phyloP scores from a whole-genome alignment of 129 eudicot genomes.

The Centella asiatica region DNA sequence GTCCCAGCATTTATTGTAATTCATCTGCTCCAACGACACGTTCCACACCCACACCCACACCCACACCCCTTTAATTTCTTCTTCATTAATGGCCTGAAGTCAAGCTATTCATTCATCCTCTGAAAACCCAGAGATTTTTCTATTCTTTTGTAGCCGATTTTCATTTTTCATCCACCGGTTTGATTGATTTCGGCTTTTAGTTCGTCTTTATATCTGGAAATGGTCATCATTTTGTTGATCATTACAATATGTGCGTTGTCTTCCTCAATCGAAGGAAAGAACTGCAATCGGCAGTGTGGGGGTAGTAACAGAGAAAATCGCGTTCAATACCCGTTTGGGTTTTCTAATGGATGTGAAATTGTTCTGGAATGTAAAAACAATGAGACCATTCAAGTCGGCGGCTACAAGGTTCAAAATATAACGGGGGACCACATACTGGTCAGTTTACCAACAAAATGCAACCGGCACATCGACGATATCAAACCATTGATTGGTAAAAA shows the following conservation, averaged over 20 bases:
- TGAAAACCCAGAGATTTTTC: no score
- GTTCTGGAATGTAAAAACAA: conserved; percentile 28
- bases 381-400: conserved; percentile 13
- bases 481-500: conserved; percentile 1
- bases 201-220: background rate
- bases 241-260: background rate
- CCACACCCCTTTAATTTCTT: conserved; percentile 36
- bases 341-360: conserved; percentile 40
- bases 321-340: conserved; percentile 71
- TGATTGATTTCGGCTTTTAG: no score
- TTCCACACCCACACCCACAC: background rate
- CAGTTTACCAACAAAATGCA: conserved; percentile 40
- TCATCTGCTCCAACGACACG: no score
- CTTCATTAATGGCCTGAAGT: no score
- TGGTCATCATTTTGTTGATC: conserved; percentile 13
- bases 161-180: no score
- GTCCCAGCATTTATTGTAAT: no score
- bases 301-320: background rate
- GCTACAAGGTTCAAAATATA: conserved; percentile 27
- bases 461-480: conserved; percentile 22
- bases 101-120: no score
- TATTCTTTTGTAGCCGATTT: no score
- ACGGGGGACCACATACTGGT: conserved; percentile 31
- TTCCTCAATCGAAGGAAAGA: conserved; percentile 9
- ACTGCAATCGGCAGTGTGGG: conserved; percentile 28